Base-by-base conservation (phyloP, 2,329 filamentous ascomycete genomes). In the Apiospora hydei region DNA sequence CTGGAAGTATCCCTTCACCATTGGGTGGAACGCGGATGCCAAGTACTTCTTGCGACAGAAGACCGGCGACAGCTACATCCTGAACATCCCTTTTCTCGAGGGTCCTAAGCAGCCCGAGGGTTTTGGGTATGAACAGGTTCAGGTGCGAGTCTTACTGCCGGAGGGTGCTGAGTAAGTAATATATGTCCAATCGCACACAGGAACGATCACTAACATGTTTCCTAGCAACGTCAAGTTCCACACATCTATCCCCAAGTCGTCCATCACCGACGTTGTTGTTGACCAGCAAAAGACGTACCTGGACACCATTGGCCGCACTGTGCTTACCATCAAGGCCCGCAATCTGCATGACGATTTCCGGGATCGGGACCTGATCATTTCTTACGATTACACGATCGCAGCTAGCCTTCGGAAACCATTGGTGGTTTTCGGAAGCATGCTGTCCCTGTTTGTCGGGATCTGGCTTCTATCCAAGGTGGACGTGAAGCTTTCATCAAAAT, bases 1-100 rank as follows among this genome's bases (percentile, higher is more conserved):
- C 73, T 99, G 96, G 96, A 98, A 97, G 83, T 98, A 98, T 84
- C 96, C 94, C 76, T 99, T 98, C 86, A 94, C 93, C 72, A 91
- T 98, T 72, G 96, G 96, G 76, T 99, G 96, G 96, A 97, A 98
- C 84, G 92, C 93, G 70, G 91, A 97, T 76, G 87, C 97, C 41
- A 90, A 90, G 78, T 90, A 89, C 72, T 96, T 94, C 81, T 81
- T 99, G 76, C 91, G 94, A 77, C 89, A 86, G 77, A 86, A 89
- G 57, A 84, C 86, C 66, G 88, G 88, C 38, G 90, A 94, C 73
- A 89, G 90, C n/a, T 97, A 94, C 79, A 88, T 97, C 13, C 88
- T 99, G 73, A 97, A 94, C 80, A 92, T 98, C 10, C 96, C 96
- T 10, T 96, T 99, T 84, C 85, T 99, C 14, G 95, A 98, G 83